phyloP scores from a whole-genome alignment of 2,329 filamentous ascomycete species.

The Claviceps arundinis region DNA sequence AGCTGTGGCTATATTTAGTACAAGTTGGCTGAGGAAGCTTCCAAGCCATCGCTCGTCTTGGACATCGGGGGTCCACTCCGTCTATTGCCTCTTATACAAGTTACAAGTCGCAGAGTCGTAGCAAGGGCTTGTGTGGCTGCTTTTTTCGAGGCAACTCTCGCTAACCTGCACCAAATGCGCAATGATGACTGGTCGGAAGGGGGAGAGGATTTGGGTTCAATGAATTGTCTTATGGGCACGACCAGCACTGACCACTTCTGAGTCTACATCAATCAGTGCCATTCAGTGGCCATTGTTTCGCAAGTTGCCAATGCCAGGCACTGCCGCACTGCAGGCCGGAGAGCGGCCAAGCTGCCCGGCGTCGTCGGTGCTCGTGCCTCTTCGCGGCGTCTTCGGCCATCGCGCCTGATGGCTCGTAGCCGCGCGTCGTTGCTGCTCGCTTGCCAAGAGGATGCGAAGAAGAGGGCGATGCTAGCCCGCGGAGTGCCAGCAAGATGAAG shows the following conservation, averaged over 20 bases:
- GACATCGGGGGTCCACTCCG: too few species aligned
- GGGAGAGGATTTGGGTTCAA: too few species aligned
- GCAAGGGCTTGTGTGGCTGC: neutral
- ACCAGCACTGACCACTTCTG: too few species aligned
- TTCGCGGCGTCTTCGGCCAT: neutral
- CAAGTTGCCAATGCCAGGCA: too few species aligned
- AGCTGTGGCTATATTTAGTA: conserved; percentile 21
- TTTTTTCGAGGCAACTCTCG: neutral
- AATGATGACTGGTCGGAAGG: neutral
- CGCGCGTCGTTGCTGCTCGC: too few species aligned
- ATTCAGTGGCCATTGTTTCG: too few species aligned
- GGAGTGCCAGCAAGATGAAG: too few species aligned
- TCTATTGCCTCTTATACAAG: neutral
- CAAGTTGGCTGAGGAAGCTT: neutral
- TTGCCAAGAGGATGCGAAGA: neutral
- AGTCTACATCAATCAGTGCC: too few species aligned
- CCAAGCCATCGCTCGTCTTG: neutral
- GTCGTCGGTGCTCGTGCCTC: neutral
- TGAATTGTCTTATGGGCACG: too few species aligned
- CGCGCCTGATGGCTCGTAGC: neutral
- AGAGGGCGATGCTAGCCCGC: neutral
- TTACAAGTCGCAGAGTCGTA: neutral
- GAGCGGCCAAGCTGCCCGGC: neutral
- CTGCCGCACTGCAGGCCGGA: too few species aligned
- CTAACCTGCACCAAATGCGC: neutral